Evolutionary conservation across 2,329 filamentous ascomycete genomes (phyloP).

Genomic region (Penicillium sp.): DNA sequence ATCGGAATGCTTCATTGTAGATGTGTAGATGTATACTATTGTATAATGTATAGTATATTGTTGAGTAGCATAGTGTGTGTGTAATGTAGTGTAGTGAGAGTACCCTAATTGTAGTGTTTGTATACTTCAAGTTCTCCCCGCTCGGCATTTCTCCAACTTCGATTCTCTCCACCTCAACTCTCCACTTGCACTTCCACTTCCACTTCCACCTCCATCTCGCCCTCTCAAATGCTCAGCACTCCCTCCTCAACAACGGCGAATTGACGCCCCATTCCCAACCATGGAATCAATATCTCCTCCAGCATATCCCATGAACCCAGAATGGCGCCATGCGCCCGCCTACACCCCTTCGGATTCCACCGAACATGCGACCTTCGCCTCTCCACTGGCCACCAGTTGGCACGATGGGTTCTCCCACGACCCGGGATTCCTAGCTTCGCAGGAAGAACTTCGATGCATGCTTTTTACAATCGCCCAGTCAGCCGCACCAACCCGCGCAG

Average conservation of each 20-base stretch:
- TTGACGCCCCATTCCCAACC: slow-evolving; percentile 7
- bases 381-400: slow-evolving; percentile 26
- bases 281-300: slow-evolving; percentile 3
- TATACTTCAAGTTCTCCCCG: no score
- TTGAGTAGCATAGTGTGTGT: no score
- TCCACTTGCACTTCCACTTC: not conserved
- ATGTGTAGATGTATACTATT: not conserved
- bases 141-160: not conserved
- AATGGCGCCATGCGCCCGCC: slow-evolving; percentile 17
- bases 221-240: not conserved
- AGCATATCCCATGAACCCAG: slow-evolving; percentile 6
- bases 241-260: slow-evolving; percentile 11
- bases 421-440: slow-evolving; percentile 50
- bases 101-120: no score
- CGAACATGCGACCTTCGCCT: slow-evolving; percentile 18
- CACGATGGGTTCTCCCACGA: slow-evolving; percentile 40
- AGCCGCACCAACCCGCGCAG: slow-evolving; percentile 46
- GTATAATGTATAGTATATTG: not conserved
- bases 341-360: slow-evolving; percentile 19
- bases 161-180: not conserved
- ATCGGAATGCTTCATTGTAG: not conserved
- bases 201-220: not conserved
- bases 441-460: slow-evolving; percentile 50
- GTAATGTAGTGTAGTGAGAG: not conserved
- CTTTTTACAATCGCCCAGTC: slow-evolving; percentile 52